Evolutionary conservation across 2,329 filamentous ascomycete genomes (phyloP), one percentile per base, ranked within the genome.

Genomic region (Sporothrix curviconia): DNA sequence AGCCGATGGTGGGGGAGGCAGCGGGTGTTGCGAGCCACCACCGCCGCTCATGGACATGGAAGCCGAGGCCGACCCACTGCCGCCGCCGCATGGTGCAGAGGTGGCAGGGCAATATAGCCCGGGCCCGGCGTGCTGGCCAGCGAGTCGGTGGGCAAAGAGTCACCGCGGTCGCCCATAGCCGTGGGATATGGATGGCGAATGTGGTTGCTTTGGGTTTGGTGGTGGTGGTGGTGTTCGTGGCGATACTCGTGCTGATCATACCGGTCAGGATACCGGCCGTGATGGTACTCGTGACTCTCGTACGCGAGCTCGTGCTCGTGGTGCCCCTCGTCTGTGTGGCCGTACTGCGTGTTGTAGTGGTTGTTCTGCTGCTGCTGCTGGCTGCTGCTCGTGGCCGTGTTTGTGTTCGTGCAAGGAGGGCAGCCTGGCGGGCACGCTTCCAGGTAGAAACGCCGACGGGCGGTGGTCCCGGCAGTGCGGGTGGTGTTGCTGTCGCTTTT

Each of bases 91-190:
- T 54, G 39, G 24, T 59, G 57, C 25, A 59, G 25, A 12, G 60
- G 49, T 15, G 60, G 58, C 39, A 60, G 50, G 4, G 58, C 53
- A 30, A 57, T 62, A 79, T 75, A 24, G 76, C 62, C 36, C 65
- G 63, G 64, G 66, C 77, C 78, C 28, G 81, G 81, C 15, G 80
- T 83, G 66, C 78, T 78, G 63, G 74, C 72, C 56, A 78, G 76
- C 57, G 81, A 84, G 57, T 83, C 81, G 62, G 75, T 78, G 19
- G 80, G 75, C 53, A 84, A 69, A 39, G 83, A 84, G 36, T 85
- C 82, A 60, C 81, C 77, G n/a, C 50, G 50, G 44, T 44, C 51
- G 28, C 80, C 78, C 69, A 81, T 75, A 49, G 74, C 73, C 36
- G 78, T 76, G 14, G 72, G 72, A 19, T 74, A 82, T 25, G 79